A percentile compares a stretch with the other conserved stretches of the same genome.
Conservation (phyloP, 2,329 filamentous ascomycete species). For the Penicillium janthinellum region DNA sequence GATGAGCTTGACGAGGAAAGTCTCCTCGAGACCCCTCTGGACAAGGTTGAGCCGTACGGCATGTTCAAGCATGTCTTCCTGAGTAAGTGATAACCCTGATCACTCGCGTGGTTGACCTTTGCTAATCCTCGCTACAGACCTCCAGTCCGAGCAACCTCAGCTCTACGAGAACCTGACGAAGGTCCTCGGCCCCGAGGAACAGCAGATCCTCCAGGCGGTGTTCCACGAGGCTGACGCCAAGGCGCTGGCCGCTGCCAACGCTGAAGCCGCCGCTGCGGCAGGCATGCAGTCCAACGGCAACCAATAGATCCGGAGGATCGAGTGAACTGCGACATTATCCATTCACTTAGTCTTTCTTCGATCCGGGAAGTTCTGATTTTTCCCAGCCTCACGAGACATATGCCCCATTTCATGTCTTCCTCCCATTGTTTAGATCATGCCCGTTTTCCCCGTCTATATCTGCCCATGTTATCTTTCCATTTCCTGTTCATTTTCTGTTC, state of each 20-base stretch:
- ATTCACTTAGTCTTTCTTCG: constrained; percentile 4
- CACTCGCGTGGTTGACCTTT: constrained; percentile 26
- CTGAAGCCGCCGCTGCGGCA: constrained; percentile 40
- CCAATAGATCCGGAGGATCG: constrained; percentile 28
- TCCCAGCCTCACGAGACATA: constrained; percentile 30
- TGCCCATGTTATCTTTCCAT: constrained; percentile 19
- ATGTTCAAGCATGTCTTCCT: constrained; percentile 81
- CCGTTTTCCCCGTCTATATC: constrained; percentile 25
- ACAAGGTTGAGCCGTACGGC: constrained; percentile 92
- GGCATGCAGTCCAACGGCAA: constrained; percentile 39
- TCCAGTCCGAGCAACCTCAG: constrained; percentile 88
- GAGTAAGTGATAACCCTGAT: constrained; percentile 61
- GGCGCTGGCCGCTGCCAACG: constrained; percentile 43
- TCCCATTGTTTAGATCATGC: constrained; percentile 30
- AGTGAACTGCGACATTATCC: constrained; percentile 6
- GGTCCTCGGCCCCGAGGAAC: constrained; percentile 77
- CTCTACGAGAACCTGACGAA: constrained; percentile 81
- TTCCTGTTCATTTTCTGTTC: constrained; percentile 13
- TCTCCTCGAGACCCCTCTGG: constrained; percentile 87
- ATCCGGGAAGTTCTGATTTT: constrained; percentile 16
- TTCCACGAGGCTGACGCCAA: constrained; percentile 70
- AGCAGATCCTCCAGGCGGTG: constrained; percentile 75
- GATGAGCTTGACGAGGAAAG: constrained; percentile 92
- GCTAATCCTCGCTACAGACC: constrained; percentile 56
- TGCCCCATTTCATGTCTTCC: constrained; percentile 32